These are phyloP conservation scores for Saccharata proteae DNA, from an alignment of 2,329 filamentous ascomycete species.

Conservation along the genomic window DNA sequence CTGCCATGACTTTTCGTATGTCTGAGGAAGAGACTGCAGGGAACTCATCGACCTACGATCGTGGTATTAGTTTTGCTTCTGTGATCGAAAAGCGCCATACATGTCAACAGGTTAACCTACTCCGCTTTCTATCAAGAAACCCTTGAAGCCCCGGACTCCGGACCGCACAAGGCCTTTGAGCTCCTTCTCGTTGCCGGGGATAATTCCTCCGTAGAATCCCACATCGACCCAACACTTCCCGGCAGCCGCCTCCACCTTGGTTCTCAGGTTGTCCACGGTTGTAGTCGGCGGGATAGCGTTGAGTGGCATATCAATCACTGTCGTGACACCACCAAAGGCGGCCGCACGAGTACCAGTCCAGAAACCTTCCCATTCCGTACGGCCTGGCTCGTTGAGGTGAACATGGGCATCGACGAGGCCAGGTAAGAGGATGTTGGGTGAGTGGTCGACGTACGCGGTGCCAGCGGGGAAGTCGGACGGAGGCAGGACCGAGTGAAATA, in stretches of 20 bases:
- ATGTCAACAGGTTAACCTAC: conserved; percentile 42
- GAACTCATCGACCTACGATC: conserved; percentile 74
- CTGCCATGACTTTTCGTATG: conserved; percentile 66
- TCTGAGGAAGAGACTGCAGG: conserved; percentile 75
- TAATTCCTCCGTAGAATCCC: conserved; percentile 92
- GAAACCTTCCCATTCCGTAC: conserved; percentile 98
- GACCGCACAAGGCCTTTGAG: conserved; percentile 69
- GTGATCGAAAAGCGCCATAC: conserved; percentile 9
- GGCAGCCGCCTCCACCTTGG: conserved; percentile 72
- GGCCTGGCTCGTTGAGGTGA: conserved; percentile 90
- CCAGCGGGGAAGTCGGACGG: conserved; percentile 59
- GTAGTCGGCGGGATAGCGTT: conserved; percentile 96
- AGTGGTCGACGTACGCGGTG: conserved; percentile 70
- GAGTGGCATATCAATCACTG: conserved; percentile 92
- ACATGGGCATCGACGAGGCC: conserved; percentile 95
- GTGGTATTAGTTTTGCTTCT: conserved; percentile 14
- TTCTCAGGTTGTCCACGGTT: conserved; percentile 66
- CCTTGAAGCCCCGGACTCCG: conserved; percentile 92
- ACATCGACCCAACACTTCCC: conserved; percentile 97
- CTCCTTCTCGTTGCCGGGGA: conserved; percentile 77
- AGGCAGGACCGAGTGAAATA: conserved; percentile 65
- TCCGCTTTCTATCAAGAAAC: conserved; percentile 92
- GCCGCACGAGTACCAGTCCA: conserved; percentile 88
- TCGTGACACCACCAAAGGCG: conserved; percentile 91
- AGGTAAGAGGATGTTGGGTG: conserved; percentile 72